These are phyloP conservation scores for Botrytis sinoallii DNA, from an alignment of 2,329 filamentous ascomycete genomes.

Conservation along the genomic window DNA sequence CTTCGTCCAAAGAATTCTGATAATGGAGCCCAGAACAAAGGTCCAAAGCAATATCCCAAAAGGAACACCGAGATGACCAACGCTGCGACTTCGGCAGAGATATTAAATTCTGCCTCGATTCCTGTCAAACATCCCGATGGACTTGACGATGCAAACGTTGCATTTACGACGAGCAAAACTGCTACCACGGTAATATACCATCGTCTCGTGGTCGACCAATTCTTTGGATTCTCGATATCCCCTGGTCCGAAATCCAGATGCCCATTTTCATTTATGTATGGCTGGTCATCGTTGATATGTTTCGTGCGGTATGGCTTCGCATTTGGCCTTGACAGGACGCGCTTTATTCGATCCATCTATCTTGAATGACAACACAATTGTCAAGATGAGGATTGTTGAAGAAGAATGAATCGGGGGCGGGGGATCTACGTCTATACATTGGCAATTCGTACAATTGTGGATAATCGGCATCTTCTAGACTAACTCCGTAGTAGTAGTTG, in stretches of 20 bases:
- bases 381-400: neutral
- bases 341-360: constrained; percentile 28
- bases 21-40: constrained; percentile 43
- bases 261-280: constrained; percentile 28
- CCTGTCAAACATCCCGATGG: constrained; percentile 42
- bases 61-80: constrained; percentile 46
- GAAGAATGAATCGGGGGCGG: neutral
- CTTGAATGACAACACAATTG: neutral
- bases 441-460: neutral
- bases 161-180: constrained; percentile 42
- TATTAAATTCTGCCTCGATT: constrained; percentile 39
- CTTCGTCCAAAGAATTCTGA: constrained; percentile 58
- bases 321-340: constrained; percentile 32
- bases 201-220: constrained; percentile 38
- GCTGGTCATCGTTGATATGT: constrained; percentile 21
- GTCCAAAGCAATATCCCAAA: constrained; percentile 46
- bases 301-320: constrained; percentile 34
- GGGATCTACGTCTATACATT: neutral
- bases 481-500: neutral
- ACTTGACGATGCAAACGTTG: constrained; percentile 43
- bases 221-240: constrained; percentile 46
- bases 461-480: constrained; percentile 2
- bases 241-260: constrained; percentile 43
- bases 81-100: constrained; percentile 40
- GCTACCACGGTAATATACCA: constrained; percentile 43